Percentiles rank a stretch among this genome's conserved stretches.
phyloP scores from a whole-genome alignment of 352 stramenopile species.

The Phytophthora citricola region DNA sequence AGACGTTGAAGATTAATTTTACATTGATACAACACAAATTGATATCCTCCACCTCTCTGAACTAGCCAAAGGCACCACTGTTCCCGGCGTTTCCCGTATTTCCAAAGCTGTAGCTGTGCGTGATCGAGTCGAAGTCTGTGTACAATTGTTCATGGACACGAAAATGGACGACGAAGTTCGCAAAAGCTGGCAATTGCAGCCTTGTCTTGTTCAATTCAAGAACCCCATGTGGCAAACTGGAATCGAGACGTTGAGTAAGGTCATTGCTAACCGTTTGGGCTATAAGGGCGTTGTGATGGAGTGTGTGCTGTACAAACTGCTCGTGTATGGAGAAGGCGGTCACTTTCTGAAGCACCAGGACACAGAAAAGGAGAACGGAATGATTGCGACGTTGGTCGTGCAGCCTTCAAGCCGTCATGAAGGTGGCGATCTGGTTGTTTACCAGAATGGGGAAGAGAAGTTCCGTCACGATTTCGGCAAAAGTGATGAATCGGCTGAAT shows the following conservation, averaged over 20 bases:
- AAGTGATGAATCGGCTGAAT: conserved; percentile 10
- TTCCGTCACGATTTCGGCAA: conserved; percentile 31
- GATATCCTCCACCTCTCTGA: no score
- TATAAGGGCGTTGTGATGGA: conserved; percentile 22
- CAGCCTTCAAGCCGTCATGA: conserved; percentile 35
- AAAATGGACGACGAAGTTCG: conserved; percentile 28
- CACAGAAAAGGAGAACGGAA: conserved; percentile 59
- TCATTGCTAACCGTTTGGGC: conserved; percentile 8
- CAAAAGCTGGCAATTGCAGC: conserved; percentile 24
- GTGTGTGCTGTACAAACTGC: conserved; percentile 50
- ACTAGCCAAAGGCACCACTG: no score
- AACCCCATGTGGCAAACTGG: conserved; percentile 21
- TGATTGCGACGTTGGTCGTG: conserved; percentile 58
- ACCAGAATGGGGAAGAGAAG: conserved; percentile 4
- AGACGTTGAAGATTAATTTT: no score
- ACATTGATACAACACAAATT: no score
- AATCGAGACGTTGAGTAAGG: conserved; percentile 13
- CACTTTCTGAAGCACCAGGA: conserved; percentile 58
- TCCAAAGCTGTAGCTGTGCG: no score
- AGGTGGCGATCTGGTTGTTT: conserved; percentile 31
- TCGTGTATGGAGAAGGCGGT: conserved; percentile 47
- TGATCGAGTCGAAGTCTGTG: no score
- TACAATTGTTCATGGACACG: conserved; percentile 6
- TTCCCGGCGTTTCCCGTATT: no score
- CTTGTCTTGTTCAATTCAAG: conserved; percentile 11